phyloP scores from a whole-genome alignment of 345 rosid genomes.

The Populus deltoides region DNA sequence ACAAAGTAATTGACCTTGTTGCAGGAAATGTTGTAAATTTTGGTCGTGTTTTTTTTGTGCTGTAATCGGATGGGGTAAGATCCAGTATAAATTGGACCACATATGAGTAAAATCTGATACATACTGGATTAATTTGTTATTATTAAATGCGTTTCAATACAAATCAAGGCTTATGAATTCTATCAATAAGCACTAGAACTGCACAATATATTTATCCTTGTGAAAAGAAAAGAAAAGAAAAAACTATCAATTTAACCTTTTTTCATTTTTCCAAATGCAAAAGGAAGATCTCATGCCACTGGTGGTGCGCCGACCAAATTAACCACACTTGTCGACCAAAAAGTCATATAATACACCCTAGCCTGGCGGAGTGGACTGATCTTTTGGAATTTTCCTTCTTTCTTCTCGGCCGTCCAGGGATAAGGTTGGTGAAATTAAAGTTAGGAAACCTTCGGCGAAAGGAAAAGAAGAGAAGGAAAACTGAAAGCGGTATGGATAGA shows the following conservation, averaged over 20 bases:
- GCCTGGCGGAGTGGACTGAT: background rate
- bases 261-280: background rate
- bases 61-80: too few species aligned
- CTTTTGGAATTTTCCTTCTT: background rate
- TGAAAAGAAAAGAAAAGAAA: too few species aligned
- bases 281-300: background rate
- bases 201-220: too few species aligned
- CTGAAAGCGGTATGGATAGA: background rate
- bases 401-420: slow-evolving; percentile 23
- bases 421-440: slow-evolving; percentile 14
- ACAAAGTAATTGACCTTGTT: too few species aligned
- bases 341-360: slow-evolving; percentile 3
- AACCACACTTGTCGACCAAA: slow-evolving; percentile 1
- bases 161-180: background rate
- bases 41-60: too few species aligned
- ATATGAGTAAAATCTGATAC: too few species aligned
- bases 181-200: background rate
- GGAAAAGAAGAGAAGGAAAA: background rate
- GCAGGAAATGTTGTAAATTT: too few species aligned
- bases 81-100: too few species aligned
- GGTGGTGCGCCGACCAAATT: slow-evolving; percentile 17
- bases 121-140: too few species aligned
- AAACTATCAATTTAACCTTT: background rate
- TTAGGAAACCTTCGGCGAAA: background rate
- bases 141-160: too few species aligned